A percentile compares a stretch with the other conserved stretches of the same genome.
These are phyloP conservation scores for Ulota crispa DNA, from an alignment of 225 moss, liverwort and hornwort species.

Conservation along the genomic window DNA sequence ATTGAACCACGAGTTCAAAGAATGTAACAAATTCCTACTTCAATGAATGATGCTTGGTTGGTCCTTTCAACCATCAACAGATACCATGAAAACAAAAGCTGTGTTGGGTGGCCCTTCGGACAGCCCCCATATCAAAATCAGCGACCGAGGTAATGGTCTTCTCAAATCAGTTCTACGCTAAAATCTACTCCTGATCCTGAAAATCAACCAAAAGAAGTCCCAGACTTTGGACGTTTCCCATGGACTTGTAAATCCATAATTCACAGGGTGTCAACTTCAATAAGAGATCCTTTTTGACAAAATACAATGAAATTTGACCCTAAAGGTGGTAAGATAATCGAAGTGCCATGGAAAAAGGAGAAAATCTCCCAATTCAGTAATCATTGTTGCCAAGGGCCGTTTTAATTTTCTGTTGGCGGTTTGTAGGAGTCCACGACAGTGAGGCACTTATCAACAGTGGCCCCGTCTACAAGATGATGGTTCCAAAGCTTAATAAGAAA, in stretches of 20 bases:
- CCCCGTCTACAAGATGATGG: constrained; percentile 90
- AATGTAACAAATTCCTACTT: constrained; percentile 57
- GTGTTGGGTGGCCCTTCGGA: constrained; percentile 43
- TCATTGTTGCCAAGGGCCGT: constrained; percentile 25
- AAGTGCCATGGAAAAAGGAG: constrained; percentile 23
- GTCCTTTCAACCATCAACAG: constrained; percentile 44
- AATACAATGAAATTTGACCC: constrained; percentile 54
- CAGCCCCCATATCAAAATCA: constrained; percentile 54
- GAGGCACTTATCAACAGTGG: constrained; percentile 80
- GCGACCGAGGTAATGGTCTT: constrained; percentile 47
- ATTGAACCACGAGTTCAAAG: constrained; percentile 57
- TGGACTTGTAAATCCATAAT: constrained; percentile 46
- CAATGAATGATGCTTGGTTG: constrained; percentile 63
- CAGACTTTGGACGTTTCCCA: constrained; percentile 30
- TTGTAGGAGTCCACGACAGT: constrained; percentile 67
- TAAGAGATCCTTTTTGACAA: constrained; percentile 32
- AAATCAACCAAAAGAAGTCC: constrained; percentile 43
- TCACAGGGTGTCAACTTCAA: constrained; percentile 38
- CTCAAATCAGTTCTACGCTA: constrained; percentile 51
- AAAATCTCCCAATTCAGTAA: constrained; percentile 26
- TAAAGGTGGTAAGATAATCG: constrained; percentile 27
- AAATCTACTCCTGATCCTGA: constrained; percentile 50
- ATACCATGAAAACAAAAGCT: constrained; percentile 37
- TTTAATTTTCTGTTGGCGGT: constrained; percentile 29
- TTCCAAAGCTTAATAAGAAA: constrained; percentile 96